phyloP scores from a whole-genome alignment of 2,329 filamentous ascomycete species.

The Ceratocystis smalleyi region DNA sequence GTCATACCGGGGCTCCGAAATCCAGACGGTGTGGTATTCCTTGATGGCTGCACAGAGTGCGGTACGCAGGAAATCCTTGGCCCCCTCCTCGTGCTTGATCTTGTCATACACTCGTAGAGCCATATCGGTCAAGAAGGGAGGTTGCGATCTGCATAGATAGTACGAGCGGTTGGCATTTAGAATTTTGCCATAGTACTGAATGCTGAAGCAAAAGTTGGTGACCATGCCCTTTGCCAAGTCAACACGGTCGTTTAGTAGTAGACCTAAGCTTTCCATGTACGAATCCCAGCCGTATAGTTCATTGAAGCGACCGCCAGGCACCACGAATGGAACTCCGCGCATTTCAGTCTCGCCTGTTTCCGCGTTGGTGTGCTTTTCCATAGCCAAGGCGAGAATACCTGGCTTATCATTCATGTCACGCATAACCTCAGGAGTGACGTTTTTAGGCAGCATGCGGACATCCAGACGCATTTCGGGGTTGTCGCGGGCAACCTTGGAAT shows the following conservation, averaged over 20 bases:
- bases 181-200: slow-evolving; percentile 96
- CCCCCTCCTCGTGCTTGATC: slow-evolving; percentile 71
- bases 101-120: slow-evolving; percentile 82
- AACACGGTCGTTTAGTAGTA: slow-evolving; percentile 70
- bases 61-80: slow-evolving; percentile 63
- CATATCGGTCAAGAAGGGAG: slow-evolving; percentile 96
- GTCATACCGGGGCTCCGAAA: slow-evolving; percentile 60
- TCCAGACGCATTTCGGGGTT: slow-evolving; percentile 76
- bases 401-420: slow-evolving; percentile 74
- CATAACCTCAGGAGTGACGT: slow-evolving; percentile 68
- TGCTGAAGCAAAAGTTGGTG: slow-evolving; percentile 92
- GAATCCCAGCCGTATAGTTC: slow-evolving; percentile 98
- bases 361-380: slow-evolving; percentile 58
- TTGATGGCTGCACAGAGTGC: slow-evolving; percentile 88
- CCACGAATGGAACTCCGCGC: slow-evolving; percentile 80
- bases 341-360: slow-evolving; percentile 55
- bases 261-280: slow-evolving; percentile 90
- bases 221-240: slow-evolving; percentile 91
- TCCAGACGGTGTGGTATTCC: slow-evolving; percentile 87
- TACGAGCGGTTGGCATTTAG: slow-evolving; percentile 93
- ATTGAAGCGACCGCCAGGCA: slow-evolving; percentile 93
- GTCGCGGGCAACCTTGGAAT: slow-evolving; percentile 60
- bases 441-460: slow-evolving; percentile 61
- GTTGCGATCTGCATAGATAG: slow-evolving; percentile 86
- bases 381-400: slow-evolving; percentile 75